These are phyloP conservation scores for Rhizopogon vesiculosus DNA, from an alignment of 768 basidiomycete species.

Conservation along the genomic window DNA sequence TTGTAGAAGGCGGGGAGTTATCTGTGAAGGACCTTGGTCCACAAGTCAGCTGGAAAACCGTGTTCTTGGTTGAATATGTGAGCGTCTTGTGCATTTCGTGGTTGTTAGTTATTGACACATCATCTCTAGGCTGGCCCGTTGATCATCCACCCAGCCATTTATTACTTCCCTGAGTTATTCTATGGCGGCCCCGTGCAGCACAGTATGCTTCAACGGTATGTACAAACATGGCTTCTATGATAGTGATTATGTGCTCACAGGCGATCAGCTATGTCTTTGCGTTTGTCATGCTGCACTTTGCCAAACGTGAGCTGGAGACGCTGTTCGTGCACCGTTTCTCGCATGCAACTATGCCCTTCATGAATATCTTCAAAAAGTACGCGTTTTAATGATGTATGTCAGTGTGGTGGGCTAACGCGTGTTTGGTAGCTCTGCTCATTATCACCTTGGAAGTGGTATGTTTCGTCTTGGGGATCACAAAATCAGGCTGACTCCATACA, in stretches of 20 bases:
- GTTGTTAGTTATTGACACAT: slow-evolving; percentile 1
- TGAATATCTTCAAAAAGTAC: slow-evolving; percentile 88
- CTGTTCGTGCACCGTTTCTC: slow-evolving; percentile 95
- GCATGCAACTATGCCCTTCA: slow-evolving; percentile 86
- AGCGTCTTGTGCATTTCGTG: slow-evolving; percentile 26
- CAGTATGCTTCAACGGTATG: slow-evolving; percentile 73
- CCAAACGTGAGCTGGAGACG: slow-evolving; percentile 91
- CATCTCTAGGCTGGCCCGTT: slow-evolving; percentile 72
- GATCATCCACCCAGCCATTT: slow-evolving; percentile 83
- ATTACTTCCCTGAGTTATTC: slow-evolving; percentile 62
- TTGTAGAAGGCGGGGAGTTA: slow-evolving; percentile 60
- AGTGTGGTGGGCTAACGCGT: background rate
- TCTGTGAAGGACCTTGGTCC: slow-evolving; percentile 86
- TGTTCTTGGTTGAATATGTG: slow-evolving; percentile 95
- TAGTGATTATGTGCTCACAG: background rate
- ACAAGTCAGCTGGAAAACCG: slow-evolving; percentile 84
- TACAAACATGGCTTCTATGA: background rate
- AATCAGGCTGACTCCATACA: slow-evolving; percentile 5
- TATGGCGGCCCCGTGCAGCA: slow-evolving; percentile 71
- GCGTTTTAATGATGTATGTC: slow-evolving; percentile 11
- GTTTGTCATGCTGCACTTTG: slow-evolving; percentile 81
- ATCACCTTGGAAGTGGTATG: slow-evolving; percentile 72
- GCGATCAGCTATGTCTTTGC: slow-evolving; percentile 56
- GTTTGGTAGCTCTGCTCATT: slow-evolving; percentile 72
- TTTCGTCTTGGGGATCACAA: background rate